Evolutionary conservation across 139 green algal species (phyloP), one percentile per base, ranked within the genome.

Genomic region (Yamagishiella unicocca): DNA sequence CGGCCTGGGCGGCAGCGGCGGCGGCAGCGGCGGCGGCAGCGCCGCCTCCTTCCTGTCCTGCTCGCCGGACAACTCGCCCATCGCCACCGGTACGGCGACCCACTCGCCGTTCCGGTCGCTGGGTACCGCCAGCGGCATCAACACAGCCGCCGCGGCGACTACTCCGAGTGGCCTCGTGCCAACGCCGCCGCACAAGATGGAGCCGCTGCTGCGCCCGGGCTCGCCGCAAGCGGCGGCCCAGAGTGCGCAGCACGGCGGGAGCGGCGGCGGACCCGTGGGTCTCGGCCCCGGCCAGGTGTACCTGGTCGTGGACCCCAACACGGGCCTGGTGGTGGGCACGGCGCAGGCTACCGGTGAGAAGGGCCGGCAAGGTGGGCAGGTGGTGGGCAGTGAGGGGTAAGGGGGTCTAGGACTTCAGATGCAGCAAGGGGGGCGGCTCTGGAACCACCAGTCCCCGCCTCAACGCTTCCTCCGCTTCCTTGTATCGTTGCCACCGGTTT

Each of bases 251-350:
- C 5, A 40, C 21, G 17, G 79, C 37, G n/a, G 77, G 40, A n/a
- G 50, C 53, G 50, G 77, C 54, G 77, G 17, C n/a, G 61, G 37
- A 22, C 10, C 29, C 17, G 29, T 21, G 25, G 64, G 80, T 25
- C 24, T 50, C 0, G 80, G 42, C 14, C 29, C 27, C n/a, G 79
- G 62, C 6, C 31, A 38, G 6, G 33, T 77, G 2, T 77, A 66
- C 43, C 62, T 86, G 21, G 80, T 86, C 62, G 80, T 86, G 38
- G 80, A 86, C 64, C 33, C 62, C 31, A 21, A 7, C 62, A 86
- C 80, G 8, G 64, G 62, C 21, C 31, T 53, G 38, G 80, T 86
- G 31, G 80, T 86, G 22, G 80, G 80, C 42, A 86, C 80, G 1
- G 80, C 80, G 64, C 61, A 74, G 8, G 80, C 80, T 1, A 73